Evolutionary conservation across 169 alveolate species (phyloP).

Genomic region (Cytauxzoon felis): DNA sequence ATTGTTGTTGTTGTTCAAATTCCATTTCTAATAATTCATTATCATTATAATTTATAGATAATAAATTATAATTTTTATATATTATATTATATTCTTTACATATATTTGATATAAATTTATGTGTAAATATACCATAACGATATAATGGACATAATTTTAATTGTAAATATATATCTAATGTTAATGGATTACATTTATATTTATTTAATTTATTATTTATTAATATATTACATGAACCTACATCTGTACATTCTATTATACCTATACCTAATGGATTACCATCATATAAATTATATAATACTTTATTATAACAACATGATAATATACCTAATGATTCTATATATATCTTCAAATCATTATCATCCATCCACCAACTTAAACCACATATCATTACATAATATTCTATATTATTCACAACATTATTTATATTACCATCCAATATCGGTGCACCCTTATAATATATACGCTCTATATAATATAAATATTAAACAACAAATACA

Average conservation of each 20-base stretch:
- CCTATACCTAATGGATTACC: constrained; percentile 52
- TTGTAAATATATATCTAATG: constrained; percentile 21
- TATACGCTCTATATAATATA: constrained; percentile 29
- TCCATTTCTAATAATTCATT: constrained; percentile 29
- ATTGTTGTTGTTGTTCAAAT: constrained; percentile 51
- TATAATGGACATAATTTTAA: constrained; percentile 12
- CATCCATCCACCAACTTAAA: constrained; percentile 51
- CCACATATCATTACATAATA: constrained; percentile 46
- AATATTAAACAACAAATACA: neutral
- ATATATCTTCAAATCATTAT: constrained; percentile 11
- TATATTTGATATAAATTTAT: constrained; percentile 4
- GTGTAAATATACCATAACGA: constrained; percentile 37
- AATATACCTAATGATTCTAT: constrained; percentile 2
- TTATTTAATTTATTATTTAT: constrained; percentile 14
- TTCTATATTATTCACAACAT: constrained; percentile 36
- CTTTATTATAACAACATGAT: constrained; percentile 21
- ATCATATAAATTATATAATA: constrained; percentile 22
- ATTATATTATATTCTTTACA: constrained; percentile 9
- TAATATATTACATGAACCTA: constrained; percentile 5
- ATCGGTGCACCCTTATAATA: constrained; percentile 57
- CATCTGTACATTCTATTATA: constrained; percentile 38
- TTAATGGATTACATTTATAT: constrained; percentile 5
- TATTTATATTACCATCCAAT: constrained; percentile 17
- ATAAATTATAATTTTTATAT: neutral
- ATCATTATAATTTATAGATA: constrained; percentile 11